These are phyloP conservation scores for Smittium culicis DNA, from an alignment of 371 early-diverging fungal genomes.

Conservation along the genomic window DNA sequence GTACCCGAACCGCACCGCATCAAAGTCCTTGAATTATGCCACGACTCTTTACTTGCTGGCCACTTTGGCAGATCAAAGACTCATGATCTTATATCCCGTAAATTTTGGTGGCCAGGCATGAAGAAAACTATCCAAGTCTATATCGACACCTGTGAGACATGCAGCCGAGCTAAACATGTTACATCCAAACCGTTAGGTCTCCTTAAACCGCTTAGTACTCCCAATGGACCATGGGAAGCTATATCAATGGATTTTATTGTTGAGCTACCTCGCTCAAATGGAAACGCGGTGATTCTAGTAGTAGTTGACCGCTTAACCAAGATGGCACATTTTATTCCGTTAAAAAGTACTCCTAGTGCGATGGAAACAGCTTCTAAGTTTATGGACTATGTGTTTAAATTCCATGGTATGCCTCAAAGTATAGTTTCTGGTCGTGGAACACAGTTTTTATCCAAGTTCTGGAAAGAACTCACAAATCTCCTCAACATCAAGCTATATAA, in stretches of 20 bases:
- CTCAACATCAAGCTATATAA: constrained; percentile 20
- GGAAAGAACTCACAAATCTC: constrained; percentile 19
- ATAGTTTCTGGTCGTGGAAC: constrained; percentile 34
- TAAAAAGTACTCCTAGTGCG: constrained; percentile 13
- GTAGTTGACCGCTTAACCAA: constrained; percentile 27
- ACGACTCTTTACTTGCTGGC: constrained; percentile 8
- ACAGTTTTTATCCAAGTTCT: constrained; percentile 31
- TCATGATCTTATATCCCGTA: constrained; percentile 20
- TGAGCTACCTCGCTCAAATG: constrained; percentile 18
- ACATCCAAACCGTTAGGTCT: constrained; percentile 13
- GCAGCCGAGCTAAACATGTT: constrained; percentile 25
- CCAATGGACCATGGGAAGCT: constrained; percentile 15
- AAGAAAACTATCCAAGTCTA: constrained; percentile 24
- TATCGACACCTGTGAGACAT: constrained; percentile 32
- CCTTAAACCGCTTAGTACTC: constrained; percentile 17
- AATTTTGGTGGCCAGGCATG: constrained; percentile 36
- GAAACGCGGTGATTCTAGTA: constrained; percentile 22
- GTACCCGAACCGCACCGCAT: background rate
- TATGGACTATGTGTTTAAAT: constrained; percentile 16
- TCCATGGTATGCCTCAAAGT: constrained; percentile 24
- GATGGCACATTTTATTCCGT: constrained; percentile 21
- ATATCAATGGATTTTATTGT: constrained; percentile 30
- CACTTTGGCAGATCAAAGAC: constrained; percentile 19
- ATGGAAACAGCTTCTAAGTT: constrained; percentile 19
- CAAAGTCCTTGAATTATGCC: constrained; percentile 10